These are phyloP conservation scores for Pleodorina starrii DNA, from an alignment of 139 green algal genomes.

Conservation along the genomic window DNA sequence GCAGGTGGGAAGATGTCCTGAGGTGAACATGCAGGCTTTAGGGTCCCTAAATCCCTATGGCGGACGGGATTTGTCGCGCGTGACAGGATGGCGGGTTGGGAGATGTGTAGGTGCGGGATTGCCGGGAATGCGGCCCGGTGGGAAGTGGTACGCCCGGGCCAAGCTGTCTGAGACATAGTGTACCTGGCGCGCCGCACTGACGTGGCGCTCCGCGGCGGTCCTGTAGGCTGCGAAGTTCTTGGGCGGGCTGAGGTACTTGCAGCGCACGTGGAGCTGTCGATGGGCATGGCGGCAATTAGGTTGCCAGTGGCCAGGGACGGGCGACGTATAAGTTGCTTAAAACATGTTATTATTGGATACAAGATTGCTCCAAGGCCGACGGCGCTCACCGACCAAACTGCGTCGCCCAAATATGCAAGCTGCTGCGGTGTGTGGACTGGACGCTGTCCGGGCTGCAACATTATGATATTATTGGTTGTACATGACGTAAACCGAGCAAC, in stretches of 20 bases:
- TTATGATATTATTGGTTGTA: neutral
- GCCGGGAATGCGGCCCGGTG: too few relatives aligned
- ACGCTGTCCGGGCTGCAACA: neutral
- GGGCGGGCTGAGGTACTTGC: slow-evolving; percentile 9
- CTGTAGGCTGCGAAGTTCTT: slow-evolving; percentile 24
- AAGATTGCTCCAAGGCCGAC: neutral
- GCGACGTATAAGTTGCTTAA: neutral
- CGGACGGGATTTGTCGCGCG: too few relatives aligned
- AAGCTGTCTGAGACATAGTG: too few relatives aligned
- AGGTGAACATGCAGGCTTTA: too few relatives aligned
- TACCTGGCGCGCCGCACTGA: slow-evolving; percentile 19
- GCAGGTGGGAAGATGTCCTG: too few relatives aligned
- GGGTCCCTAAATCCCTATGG: too few relatives aligned
- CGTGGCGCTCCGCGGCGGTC: slow-evolving; percentile 4
- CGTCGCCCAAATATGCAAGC: slow-evolving; percentile 20
- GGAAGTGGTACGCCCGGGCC: too few relatives aligned
- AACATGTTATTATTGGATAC: neutral
- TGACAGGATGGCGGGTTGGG: too few relatives aligned
- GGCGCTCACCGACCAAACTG: slow-evolving; percentile 38
- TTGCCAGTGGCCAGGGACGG: neutral
- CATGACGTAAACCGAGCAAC: too few relatives aligned
- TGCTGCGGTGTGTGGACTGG: slow-evolving; percentile 1
- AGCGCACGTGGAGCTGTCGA: slow-evolving; percentile 39
- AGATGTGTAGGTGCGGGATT: too few relatives aligned
- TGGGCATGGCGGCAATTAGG: too few relatives aligned